Conservation (phyloP, 2,329 filamentous ascomycete genomes). For the Chaetothyriales sp. region DNA sequence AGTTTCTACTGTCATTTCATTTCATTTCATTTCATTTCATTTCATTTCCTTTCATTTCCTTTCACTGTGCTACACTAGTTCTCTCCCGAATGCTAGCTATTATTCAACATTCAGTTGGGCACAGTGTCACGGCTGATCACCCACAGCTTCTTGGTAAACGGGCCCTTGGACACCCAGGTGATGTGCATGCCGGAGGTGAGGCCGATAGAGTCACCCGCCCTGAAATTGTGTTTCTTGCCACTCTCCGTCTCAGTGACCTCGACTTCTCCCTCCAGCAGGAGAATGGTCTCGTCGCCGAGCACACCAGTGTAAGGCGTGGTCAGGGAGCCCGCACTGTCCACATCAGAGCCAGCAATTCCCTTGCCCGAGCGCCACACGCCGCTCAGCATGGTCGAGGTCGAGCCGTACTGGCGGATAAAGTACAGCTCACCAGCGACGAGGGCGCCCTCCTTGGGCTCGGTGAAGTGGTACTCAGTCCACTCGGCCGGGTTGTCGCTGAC, state of each 20-base stretch:
- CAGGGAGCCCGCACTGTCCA: slow-evolving; percentile 1
- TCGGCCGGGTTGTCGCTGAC: slow-evolving; percentile 5
- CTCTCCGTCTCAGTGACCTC: slow-evolving; percentile 5
- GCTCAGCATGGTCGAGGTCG: slow-evolving; percentile 1
- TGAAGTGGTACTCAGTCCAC: slow-evolving; percentile 4
- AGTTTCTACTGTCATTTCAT: no score
- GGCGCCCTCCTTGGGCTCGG: slow-evolving; percentile 3
- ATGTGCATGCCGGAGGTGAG: slow-evolving; percentile 5
- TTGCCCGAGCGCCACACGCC: slow-evolving; percentile 5
- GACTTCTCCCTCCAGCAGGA: slow-evolving; percentile 4
- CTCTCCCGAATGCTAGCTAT: no score
- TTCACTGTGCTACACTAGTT: no score
- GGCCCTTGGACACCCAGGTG: slow-evolving; percentile 5
- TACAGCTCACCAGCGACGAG: slow-evolving; percentile 4
- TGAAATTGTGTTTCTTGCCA: slow-evolving; percentile 5
- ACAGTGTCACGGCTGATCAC: slow-evolving; percentile 3
- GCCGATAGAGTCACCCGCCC: slow-evolving; percentile 2
- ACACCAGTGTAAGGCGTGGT: slow-evolving; percentile 3
- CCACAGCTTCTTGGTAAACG: slow-evolving; percentile 5
- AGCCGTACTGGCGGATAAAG: slow-evolving; percentile 2
- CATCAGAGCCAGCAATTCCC: slow-evolving; percentile 1
- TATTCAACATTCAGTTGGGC: no score
- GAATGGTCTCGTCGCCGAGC: slow-evolving; percentile 4
- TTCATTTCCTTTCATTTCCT: no score
- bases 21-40: no score